A percentile compares a stretch with the other conserved stretches of the same genome.
Evolutionary conservation across 176 grass and related monocot species (phyloP).

Genomic region (Aegilops sharonensis): DNA sequence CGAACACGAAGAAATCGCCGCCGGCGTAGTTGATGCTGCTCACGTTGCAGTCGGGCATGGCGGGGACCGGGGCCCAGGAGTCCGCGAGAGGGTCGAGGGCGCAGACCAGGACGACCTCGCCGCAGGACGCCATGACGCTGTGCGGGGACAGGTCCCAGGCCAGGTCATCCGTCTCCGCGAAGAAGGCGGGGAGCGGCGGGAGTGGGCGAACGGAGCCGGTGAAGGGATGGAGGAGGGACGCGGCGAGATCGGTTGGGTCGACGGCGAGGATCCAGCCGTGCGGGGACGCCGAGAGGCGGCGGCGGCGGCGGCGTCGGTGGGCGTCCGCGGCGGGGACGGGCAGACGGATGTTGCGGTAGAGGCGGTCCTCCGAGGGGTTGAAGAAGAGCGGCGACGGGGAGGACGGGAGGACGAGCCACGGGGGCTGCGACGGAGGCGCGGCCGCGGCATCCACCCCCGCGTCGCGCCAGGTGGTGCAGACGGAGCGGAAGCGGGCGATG

Average conservation of each 20-base stretch:
- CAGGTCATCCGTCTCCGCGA: slow-evolving; percentile 46
- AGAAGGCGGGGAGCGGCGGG: slow-evolving; percentile 42
- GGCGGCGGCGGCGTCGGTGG: background rate
- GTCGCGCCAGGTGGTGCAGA: slow-evolving; percentile 49
- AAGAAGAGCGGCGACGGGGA: slow-evolving; percentile 44
- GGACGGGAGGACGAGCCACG: slow-evolving; percentile 45
- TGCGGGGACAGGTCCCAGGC: slow-evolving; percentile 51
- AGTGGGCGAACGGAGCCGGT: slow-evolving; percentile 34
- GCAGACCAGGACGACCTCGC: slow-evolving; percentile 48
- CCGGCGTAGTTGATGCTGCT: slow-evolving; percentile 52
- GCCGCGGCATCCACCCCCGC: slow-evolving; percentile 28
- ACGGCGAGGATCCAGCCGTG: slow-evolving; percentile 40
- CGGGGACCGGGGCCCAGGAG: slow-evolving; percentile 32
- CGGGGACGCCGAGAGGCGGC: slow-evolving; percentile 45
- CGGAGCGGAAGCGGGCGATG: slow-evolving; percentile 55
- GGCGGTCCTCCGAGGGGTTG: slow-evolving; percentile 42
- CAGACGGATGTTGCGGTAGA: slow-evolving; percentile 45
- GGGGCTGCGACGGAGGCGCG: slow-evolving; percentile 26
- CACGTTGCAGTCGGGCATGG: slow-evolving; percentile 27
- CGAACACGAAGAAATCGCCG: slow-evolving; percentile 54
- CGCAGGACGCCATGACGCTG: slow-evolving; percentile 49
- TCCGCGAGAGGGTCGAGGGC: slow-evolving; percentile 17
- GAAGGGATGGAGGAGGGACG: slow-evolving; percentile 48
- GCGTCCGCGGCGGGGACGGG: background rate
- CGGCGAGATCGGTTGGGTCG: slow-evolving; percentile 25